Base-by-base conservation (phyloP, 768 basidiomycete species). In the Mycena vitilis region DNA sequence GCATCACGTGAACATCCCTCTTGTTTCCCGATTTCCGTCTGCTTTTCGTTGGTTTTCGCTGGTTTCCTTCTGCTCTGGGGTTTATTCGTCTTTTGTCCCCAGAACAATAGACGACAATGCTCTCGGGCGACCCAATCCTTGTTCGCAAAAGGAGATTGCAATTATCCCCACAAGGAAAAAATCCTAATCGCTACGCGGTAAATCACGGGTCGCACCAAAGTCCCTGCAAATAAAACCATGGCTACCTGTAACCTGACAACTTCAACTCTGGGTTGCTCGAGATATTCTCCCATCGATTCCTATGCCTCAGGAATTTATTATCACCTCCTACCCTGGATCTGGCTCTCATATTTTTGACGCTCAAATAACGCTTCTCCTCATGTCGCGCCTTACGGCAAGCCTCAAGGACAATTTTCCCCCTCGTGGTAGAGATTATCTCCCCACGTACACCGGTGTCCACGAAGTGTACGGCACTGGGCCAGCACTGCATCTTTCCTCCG, bases 101-200 rank as follows among this genome's bases (percentile, higher is more conserved):
- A 36, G 47, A 25, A 66, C 65, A 66, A 66, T 60, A 55, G 44
- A 13, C 23, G 30, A 47, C 45, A 60, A 55, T 52, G 64, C 34
- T 18, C 49, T 65, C 36, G 38, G 20, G 5, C 54, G 38, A 38
- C 30, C 20, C 6, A 37, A 1, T 13, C 64, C 51, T 66, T 66
- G 59, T 60, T 25, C 42, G 25, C 65, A 47, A 60, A 60, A 47
- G 65, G 52, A 25, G 65, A 66, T 54, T 37, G n/a, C 7, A 2
- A 6, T 48, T 66, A 66, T 66, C 65, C 38, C 65, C 65, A 66
- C 44, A 55, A 55, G 65, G 65, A 30, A 66, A 60, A 66, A 2
- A 60, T 15, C 23, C 23, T 40, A 54, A 54, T 45, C 23, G 42
- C 37, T 25, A 40, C 49, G 49, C 44, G 8, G 23, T 22, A 57